phyloP scores from a whole-genome alignment of 306 rosid species.

The Fragaria nilgerrensis region DNA sequence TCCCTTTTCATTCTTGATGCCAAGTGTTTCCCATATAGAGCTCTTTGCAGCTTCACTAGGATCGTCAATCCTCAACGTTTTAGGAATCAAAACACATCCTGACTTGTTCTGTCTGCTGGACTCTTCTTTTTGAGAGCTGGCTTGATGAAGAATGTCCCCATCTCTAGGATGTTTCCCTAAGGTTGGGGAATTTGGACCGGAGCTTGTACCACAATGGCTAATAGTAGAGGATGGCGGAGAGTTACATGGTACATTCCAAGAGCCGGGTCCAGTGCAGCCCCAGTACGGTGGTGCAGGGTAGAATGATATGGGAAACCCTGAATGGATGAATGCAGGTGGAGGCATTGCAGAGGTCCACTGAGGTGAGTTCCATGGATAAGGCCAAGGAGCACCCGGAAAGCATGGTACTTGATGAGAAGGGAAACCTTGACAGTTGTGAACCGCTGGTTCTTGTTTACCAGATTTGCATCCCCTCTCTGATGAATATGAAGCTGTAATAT shows the following conservation, averaged over 20 bases:
- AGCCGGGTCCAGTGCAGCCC: slow-evolving; percentile 51
- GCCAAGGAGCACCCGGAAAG: slow-evolving; percentile 52
- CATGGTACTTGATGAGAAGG: slow-evolving; percentile 58
- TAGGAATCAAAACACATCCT: slow-evolving; percentile 54
- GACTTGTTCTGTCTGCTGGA: slow-evolving; percentile 31
- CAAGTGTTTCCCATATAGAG: slow-evolving; percentile 60
- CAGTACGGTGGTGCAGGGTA: slow-evolving; percentile 53
- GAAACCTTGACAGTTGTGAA: slow-evolving; percentile 35
- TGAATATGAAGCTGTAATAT: slow-evolving; percentile 45
- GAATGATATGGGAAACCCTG: slow-evolving; percentile 54
- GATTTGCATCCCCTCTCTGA: slow-evolving; percentile 39
- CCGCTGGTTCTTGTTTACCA: slow-evolving; percentile 36
- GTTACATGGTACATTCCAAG: slow-evolving; percentile 52
- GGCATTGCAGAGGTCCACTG: slow-evolving; percentile 51
- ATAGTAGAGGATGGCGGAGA: slow-evolving; percentile 42
- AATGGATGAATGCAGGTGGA: slow-evolving; percentile 50
- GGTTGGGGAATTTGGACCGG: slow-evolving; percentile 35
- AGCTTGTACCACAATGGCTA: slow-evolving; percentile 30
- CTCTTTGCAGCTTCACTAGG: slow-evolving; percentile 64
- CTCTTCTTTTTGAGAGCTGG: slow-evolving; percentile 37
- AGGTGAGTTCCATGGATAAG: slow-evolving; percentile 52
- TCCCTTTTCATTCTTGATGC: slow-evolving; percentile 56
- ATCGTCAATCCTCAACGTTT: slow-evolving; percentile 65
- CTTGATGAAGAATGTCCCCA: slow-evolving; percentile 32
- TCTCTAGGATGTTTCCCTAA: slow-evolving; percentile 78